Conservation (phyloP, 108 stramenopile genomes). For the Pseudonitzschia multistriata region DNA sequence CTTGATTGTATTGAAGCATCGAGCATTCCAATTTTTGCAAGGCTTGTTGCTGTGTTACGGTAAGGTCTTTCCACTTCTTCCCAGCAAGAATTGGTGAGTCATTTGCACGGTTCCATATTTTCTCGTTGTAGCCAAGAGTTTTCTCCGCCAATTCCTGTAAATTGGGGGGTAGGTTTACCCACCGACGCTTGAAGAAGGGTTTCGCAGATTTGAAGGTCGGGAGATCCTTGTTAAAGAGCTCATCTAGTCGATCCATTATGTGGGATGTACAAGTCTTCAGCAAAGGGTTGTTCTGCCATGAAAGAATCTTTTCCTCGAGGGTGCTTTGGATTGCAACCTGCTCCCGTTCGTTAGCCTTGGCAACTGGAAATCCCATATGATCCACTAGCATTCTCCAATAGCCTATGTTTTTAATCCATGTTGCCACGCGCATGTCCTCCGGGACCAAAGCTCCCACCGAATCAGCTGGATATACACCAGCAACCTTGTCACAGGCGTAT, state of each 20-base stretch:
- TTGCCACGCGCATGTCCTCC: no score
- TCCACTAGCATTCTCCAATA: slow-evolving; percentile 8
- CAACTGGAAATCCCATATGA: slow-evolving; percentile 1
- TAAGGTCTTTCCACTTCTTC: neutral
- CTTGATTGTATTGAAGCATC: neutral
- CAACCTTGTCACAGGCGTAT: neutral
- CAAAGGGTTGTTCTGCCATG: neutral
- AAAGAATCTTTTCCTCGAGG: neutral
- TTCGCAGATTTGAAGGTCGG: neutral
- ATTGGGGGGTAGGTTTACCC: neutral
- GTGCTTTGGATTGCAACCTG: no score
- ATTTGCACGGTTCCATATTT: neutral
- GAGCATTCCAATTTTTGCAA: neutral
- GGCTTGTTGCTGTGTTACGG: neutral
- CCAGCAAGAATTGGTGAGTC: neutral
- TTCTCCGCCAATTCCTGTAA: neutral
- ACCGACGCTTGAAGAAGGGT: neutral
- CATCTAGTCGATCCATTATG: neutral
- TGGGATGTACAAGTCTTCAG: neutral
- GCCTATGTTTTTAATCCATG: neutral
- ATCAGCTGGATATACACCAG: slow-evolving; percentile 7
- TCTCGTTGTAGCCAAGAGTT: neutral
- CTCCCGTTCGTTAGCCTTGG: slow-evolving; percentile 1
- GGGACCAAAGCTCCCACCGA: neutral
- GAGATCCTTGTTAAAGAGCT: neutral